These are phyloP conservation scores for Saccharomyces hybrid DNA, from an alignment of 1,139 yeast species.

Conservation along the genomic window DNA sequence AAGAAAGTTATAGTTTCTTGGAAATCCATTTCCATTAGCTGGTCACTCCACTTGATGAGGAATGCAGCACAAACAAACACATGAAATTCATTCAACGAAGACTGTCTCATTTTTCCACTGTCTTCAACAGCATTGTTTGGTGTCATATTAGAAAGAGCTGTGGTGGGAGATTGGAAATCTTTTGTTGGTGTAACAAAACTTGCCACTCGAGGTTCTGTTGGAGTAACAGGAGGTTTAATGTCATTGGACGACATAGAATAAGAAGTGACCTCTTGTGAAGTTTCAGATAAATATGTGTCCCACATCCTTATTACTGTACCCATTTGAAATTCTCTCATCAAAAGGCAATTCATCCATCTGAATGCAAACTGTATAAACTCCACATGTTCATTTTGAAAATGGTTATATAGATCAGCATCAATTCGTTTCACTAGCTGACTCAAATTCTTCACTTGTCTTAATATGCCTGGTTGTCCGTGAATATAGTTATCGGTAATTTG, in stretches of 20 bases:
- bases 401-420: slow-evolving; percentile 64
- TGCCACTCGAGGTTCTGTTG: slow-evolving; percentile 15
- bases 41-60: slow-evolving; percentile 74
- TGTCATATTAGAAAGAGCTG: slow-evolving; percentile 6
- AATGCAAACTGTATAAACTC: slow-evolving; percentile 93
- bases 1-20: slow-evolving; percentile 88
- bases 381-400: slow-evolving; percentile 70
- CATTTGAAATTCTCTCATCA: slow-evolving; percentile 87
- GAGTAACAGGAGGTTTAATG: slow-evolving; percentile 18
- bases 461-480: slow-evolving; percentile 96
- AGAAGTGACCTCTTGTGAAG: slow-evolving; percentile 32
- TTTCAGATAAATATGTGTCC: slow-evolving; percentile 93
- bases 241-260: slow-evolving; percentile 6
- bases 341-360: slow-evolving; percentile 97
- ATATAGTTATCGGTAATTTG: slow-evolving; percentile 95
- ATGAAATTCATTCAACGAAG: slow-evolving; percentile 89
- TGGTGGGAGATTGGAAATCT: slow-evolving; percentile 16
- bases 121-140: slow-evolving; percentile 12
- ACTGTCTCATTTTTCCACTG: slow-evolving; percentile 25
- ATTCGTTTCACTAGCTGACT: slow-evolving; percentile 73
- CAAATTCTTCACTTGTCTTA: slow-evolving; percentile 79
- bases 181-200: slow-evolving; percentile 16
- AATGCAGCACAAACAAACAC: slow-evolving; percentile 99
- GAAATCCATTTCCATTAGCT: slow-evolving; percentile 79
- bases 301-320: slow-evolving; percentile 85